Evolutionary conservation across 352 stramenopile species (phyloP).

Genomic region (Pythium aquatile): DNA sequence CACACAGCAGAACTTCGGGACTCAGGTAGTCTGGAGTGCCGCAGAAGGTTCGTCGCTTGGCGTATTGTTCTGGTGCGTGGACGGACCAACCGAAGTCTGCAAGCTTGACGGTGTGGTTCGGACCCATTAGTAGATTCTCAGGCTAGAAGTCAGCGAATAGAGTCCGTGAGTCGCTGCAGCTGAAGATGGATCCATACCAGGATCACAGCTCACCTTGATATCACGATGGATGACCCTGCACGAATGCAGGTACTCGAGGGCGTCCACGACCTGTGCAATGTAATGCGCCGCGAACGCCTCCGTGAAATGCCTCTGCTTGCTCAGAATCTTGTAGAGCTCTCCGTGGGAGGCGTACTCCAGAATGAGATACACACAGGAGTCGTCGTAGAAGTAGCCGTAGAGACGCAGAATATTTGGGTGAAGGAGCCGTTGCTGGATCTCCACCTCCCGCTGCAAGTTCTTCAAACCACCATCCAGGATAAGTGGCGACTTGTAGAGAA

Average conservation of each 20-base stretch:
- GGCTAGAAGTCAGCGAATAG: constrained; percentile 32
- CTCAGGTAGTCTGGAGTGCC: constrained; percentile 86
- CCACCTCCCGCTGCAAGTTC: constrained; percentile 80
- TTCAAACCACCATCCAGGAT: constrained; percentile 48
- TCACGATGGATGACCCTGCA: constrained; percentile 85
- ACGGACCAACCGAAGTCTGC: constrained; percentile 89
- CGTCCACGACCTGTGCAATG: constrained; percentile 74
- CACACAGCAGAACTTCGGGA: constrained; percentile 72
- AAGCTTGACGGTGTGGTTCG: constrained; percentile 79
- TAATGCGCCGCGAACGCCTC: constrained; percentile 62
- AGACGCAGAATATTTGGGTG: constrained; percentile 77
- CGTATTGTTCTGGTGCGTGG: constrained; percentile 60
- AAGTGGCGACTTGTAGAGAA: constrained; percentile 66
- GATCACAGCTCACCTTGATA: constrained; percentile 60
- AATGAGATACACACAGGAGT: constrained; percentile 78
- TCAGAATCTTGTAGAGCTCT: constrained; percentile 81
- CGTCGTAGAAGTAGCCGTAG: constrained; percentile 86
- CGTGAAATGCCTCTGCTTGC: constrained; percentile 47
- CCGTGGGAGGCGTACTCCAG: constrained; percentile 81
- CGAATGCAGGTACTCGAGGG: constrained; percentile 74
- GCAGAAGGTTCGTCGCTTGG: constrained; percentile 71
- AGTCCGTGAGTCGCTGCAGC: not conserved
- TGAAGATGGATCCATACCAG: not conserved
- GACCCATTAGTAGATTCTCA: constrained; percentile 80
- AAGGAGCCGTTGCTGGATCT: constrained; percentile 77